Evolutionary conservation across 1,284 basidiomycete genomes (phyloP), one percentile per base, ranked within the genome.

Genomic region (Puccinia triticina): DNA sequence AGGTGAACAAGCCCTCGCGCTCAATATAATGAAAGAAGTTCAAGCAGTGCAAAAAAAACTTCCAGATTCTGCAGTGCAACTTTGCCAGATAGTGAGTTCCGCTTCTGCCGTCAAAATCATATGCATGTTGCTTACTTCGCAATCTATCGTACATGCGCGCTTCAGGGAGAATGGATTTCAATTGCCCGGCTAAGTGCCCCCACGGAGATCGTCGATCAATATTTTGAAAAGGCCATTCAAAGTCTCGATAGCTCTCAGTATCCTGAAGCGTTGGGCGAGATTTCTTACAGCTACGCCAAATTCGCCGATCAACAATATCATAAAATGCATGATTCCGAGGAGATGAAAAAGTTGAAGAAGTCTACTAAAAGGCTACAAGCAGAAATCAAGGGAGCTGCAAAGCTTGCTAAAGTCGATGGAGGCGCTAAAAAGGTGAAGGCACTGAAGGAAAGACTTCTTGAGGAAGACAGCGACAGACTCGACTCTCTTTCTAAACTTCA

Each of bases 291-390:
- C 84, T 97, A 91, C 86, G 96, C 96, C 0, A 89, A 90, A 32
- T 98, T 98, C 85, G 93, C 95, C 0, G 94, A 98, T 85, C 89
- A 90, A 10, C 95, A 98, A 85, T 95, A 94, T 85, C 90, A 92
- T 82, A 88, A 90, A 1, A 89, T 93, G 59, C 87, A 89, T 32
- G 90, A 90, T 82, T 93, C 93, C 0, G 91, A 93, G 0, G 94
- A 96, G 84, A 90, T 90, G 2, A 87, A 92, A 59, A 89, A 92
- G 75, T 90, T 92, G 87, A 92, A 91, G 85, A 88, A 92, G 0
- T 94, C 94, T 84, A 89, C 91, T n/a, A 91, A 92, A 74, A 90
- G 92, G 59, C 93, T 93, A 87, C 89, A 86, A 40, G 89, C 90
- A 83, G 92, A 94, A 85, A 89, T 93, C 57, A 76, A 55, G 29